phyloP scores from a whole-genome alignment of 495 filamentous ascomycete species.

The Aspergillus hancockii region DNA sequence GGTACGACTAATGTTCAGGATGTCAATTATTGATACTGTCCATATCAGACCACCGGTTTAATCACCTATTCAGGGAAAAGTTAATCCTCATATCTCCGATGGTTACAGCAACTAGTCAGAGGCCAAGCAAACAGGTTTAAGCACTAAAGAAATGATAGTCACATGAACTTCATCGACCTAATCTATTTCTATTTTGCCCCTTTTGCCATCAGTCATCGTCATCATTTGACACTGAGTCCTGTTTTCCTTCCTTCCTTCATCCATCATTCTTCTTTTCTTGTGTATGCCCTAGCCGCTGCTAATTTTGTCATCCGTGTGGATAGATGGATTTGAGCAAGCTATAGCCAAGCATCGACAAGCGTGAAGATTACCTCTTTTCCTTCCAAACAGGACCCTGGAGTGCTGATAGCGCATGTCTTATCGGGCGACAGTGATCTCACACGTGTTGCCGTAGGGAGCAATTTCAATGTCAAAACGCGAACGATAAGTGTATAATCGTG shows the following conservation, averaged over 20 bases:
- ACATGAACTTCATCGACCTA: neutral
- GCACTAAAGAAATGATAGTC: neutral
- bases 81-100: neutral
- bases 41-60: neutral
- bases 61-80: neutral
- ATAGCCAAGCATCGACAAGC: neutral
- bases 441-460: neutral
- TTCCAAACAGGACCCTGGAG: neutral
- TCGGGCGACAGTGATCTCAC: neutral
- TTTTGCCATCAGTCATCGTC: neutral
- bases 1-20: neutral
- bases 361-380: neutral
- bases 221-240: neutral
- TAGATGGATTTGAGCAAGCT: neutral
- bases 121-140: neutral
- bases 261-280: neutral
- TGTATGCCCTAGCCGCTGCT: neutral
- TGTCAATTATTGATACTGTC: neutral
- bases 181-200: neutral
- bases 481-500: neutral
- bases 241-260: neutral
- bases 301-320: neutral
- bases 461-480: neutral
- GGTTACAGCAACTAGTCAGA: neutral
- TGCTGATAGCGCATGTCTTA: neutral